A percentile compares a stretch with the other conserved stretches of the same genome.
phyloP scores from a whole-genome alignment of 192 early-diverging fungal species.

The Coemansia sp. region DNA sequence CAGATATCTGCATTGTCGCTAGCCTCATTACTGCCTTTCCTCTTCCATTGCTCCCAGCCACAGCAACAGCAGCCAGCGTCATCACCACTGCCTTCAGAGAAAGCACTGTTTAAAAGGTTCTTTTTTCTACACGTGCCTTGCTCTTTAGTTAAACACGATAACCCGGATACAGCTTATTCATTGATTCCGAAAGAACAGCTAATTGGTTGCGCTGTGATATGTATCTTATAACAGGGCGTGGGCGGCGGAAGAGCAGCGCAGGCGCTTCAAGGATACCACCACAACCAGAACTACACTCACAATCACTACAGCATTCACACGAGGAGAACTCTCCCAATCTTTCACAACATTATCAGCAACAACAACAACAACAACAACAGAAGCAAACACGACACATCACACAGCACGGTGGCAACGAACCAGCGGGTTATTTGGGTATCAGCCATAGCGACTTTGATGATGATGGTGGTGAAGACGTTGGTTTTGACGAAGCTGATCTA shows the following conservation, averaged over 20 bases:
- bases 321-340: neutral
- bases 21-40: neutral
- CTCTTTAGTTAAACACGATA: too few species aligned
- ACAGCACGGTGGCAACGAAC: neutral
- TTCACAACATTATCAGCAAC: too few species aligned
- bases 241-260: conserved; percentile 10
- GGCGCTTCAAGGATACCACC: neutral
- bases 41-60: neutral
- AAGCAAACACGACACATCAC: too few species aligned
- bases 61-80: neutral
- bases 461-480: conserved; percentile 4
- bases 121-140: too few species aligned
- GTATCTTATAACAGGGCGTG: conserved; percentile 34
- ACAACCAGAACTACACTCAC: conserved; percentile 4
- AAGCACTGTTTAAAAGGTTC: too few species aligned
- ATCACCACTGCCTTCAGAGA: neutral
- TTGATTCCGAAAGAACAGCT: neutral
- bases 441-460: neutral
- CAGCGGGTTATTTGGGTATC: neutral
- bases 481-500: conserved; percentile 22
- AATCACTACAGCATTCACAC: neutral
- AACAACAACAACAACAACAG: too few species aligned
- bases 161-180: neutral
- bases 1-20: conserved; percentile 1
- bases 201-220: neutral